A percentile compares a stretch with the other conserved stretches of the same genome.
Evolutionary conservation across 208 protist genomes (phyloP).

Genomic region (Leishmania tropica): DNA sequence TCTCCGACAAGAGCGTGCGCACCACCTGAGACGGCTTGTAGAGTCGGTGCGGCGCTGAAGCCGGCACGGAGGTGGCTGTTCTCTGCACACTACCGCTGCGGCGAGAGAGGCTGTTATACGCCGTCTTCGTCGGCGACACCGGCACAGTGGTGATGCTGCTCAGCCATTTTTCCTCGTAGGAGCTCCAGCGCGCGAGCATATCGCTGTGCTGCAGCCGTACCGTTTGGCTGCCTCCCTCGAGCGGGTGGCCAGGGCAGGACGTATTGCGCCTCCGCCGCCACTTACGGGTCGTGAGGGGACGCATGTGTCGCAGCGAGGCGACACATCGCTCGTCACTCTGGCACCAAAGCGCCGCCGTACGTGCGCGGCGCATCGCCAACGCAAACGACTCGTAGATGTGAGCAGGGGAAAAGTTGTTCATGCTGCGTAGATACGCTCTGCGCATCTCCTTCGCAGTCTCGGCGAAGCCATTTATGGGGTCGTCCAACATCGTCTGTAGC

Average conservation of each 20-base stretch:
- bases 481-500: constrained; percentile 17
- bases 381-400: constrained; percentile 35
- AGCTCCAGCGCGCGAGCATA: constrained; percentile 5
- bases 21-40: constrained; percentile 8
- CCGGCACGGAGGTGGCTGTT: not conserved
- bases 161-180: constrained; percentile 20
- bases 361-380: constrained; percentile 30
- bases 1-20: constrained; percentile 5
- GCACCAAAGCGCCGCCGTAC: constrained; percentile 14
- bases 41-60: no score
- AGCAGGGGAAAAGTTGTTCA: constrained; percentile 25
- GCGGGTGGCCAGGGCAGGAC: constrained; percentile 13
- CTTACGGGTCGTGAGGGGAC: constrained; percentile 8
- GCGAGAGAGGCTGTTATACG: no score
- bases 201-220: constrained; percentile 21
- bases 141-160: not conserved
- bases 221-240: constrained; percentile 5
- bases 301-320: not conserved
- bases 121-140: not conserved
- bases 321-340: constrained; percentile 5
- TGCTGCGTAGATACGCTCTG: constrained; percentile 12
- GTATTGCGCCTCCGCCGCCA: not conserved
- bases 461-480: constrained; percentile 16
- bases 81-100: not conserved
- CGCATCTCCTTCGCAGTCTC: constrained; percentile 13